These are phyloP conservation scores for Globisporangium lucens DNA, from an alignment of 352 stramenopile genomes.

Conservation along the genomic window DNA sequence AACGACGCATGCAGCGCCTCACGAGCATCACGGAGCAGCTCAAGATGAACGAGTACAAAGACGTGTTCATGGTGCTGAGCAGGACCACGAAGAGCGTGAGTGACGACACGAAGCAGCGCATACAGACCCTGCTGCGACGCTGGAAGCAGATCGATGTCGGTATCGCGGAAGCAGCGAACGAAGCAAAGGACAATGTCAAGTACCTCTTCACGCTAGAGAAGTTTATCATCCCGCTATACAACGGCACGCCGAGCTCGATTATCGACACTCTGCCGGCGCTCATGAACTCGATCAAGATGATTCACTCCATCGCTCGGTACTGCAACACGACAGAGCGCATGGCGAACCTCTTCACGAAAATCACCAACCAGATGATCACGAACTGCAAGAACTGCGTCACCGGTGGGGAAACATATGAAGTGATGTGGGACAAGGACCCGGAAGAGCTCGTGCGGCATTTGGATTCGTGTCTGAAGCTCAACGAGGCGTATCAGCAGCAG, in stretches of 20 bases:
- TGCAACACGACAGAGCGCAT: slow-evolving; percentile 99
- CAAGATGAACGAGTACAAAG: slow-evolving; percentile 95
- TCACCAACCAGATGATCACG: slow-evolving; percentile 98
- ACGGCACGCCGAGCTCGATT: slow-evolving; percentile 94
- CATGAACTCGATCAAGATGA: slow-evolving; percentile 99
- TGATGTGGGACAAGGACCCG: slow-evolving; percentile 95
- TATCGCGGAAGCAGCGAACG: slow-evolving; percentile 97
- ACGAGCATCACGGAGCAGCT: slow-evolving; percentile 99
- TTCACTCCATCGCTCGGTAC: slow-evolving; percentile 98
- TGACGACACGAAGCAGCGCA: slow-evolving; percentile 90
- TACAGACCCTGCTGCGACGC: slow-evolving; percentile 91
- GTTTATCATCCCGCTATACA: slow-evolving; percentile 91
- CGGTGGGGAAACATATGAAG: slow-evolving; percentile 75
- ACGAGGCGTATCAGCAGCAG: slow-evolving; percentile 98
- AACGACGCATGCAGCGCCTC: slow-evolving; percentile 95
- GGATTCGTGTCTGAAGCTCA: slow-evolving; percentile 96
- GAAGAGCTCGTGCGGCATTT: slow-evolving; percentile 94
- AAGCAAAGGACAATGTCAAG: slow-evolving; percentile 99
- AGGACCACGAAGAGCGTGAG: slow-evolving; percentile 82
- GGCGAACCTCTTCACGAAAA: slow-evolving; percentile 96
- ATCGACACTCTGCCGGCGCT: slow-evolving; percentile 97
- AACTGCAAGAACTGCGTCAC: slow-evolving; percentile 97
- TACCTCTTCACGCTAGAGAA: slow-evolving; percentile 98
- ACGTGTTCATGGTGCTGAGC: slow-evolving; percentile 92
- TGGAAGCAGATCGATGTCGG: slow-evolving; percentile 99